Evolutionary conservation across 345 rosid genomes (phyloP).

Genomic region (Syzygium aqueum): DNA sequence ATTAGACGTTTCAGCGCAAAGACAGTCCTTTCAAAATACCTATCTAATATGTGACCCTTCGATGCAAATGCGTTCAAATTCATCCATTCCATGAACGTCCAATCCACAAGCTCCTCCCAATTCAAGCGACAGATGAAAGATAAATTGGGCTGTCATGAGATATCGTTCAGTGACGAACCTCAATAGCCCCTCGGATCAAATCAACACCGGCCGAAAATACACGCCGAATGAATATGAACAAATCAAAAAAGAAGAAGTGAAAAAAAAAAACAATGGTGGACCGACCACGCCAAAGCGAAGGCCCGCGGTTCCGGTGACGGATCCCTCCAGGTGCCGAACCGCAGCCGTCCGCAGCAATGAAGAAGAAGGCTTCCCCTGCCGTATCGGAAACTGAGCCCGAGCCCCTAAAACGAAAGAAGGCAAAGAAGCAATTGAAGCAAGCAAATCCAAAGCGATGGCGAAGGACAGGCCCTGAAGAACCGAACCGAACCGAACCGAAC

Average conservation of each 20-base stretch:
- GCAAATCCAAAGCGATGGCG: too few relatives aligned
- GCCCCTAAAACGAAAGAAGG: slow-evolving; percentile 12
- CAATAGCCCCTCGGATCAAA: neutral
- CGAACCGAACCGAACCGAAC: slow-evolving; percentile 19
- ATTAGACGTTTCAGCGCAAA: neutral
- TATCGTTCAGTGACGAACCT: neutral
- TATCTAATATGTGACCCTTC: neutral
- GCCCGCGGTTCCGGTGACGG: slow-evolving; percentile 50
- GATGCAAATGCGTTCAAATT: neutral
- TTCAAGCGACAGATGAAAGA: neutral
- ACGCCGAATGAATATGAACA: neutral
- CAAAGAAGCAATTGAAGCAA: neutral
- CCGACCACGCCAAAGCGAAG: slow-evolving; percentile 86
- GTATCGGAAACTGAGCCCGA: slow-evolving; percentile 9
- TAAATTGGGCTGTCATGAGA: neutral
- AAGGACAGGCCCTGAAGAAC: neutral
- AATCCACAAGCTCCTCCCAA: neutral
- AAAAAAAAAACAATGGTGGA: neutral
- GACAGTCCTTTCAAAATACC: neutral
- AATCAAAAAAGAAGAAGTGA: neutral
- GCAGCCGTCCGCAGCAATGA: slow-evolving; percentile 30
- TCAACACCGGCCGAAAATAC: neutral
- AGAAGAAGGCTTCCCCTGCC: slow-evolving; percentile 22
- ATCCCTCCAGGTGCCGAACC: slow-evolving; percentile 64
- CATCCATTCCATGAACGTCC: neutral